Percentiles rank a stretch among this genome's conserved stretches.
Conservation (phyloP, 148 eudicot genomes). For the Amaranthus hypochondriacus region DNA sequence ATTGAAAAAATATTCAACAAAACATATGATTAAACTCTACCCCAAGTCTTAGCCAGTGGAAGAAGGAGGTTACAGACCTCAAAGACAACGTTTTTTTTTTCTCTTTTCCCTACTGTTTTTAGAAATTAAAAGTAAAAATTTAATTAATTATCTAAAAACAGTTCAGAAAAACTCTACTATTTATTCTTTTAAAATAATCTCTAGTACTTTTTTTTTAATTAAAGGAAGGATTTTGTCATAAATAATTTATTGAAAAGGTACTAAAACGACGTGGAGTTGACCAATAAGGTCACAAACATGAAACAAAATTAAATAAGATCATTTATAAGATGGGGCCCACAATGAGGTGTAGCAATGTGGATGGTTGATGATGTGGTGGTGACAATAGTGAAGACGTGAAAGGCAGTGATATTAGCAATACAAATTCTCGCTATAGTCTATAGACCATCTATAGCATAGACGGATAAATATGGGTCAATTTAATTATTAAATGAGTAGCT, state of each 20-base stretch:
- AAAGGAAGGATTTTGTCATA: not conserved
- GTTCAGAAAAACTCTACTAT: not conserved
- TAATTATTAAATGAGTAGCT: no score
- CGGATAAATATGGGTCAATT: no score
- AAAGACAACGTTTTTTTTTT: conserved; percentile 20
- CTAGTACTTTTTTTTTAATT: not conserved
- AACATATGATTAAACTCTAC: conserved; percentile 4
- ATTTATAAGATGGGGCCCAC: not conserved
- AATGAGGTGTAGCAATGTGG: not conserved
- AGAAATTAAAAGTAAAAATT: conserved; percentile 3
- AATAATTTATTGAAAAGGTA: no score
- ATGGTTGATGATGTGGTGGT: not conserved
- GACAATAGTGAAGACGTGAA: not conserved
- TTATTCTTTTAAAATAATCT: no score
- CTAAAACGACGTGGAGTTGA: conserved; percentile 6
- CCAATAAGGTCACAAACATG: not conserved
- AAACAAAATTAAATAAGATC: not conserved
- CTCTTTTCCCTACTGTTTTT: not conserved
- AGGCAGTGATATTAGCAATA: conserved; percentile 5
- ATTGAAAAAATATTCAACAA: not conserved
- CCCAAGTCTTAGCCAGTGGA: conserved; percentile 26
- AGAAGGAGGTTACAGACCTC: conserved; percentile 32
- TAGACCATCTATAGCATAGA: no score
- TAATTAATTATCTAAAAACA: not conserved
- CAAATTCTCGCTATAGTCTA: no score